These are phyloP conservation scores for Lepiota venenata DNA, from an alignment of 768 basidiomycete species.

Conservation along the genomic window DNA sequence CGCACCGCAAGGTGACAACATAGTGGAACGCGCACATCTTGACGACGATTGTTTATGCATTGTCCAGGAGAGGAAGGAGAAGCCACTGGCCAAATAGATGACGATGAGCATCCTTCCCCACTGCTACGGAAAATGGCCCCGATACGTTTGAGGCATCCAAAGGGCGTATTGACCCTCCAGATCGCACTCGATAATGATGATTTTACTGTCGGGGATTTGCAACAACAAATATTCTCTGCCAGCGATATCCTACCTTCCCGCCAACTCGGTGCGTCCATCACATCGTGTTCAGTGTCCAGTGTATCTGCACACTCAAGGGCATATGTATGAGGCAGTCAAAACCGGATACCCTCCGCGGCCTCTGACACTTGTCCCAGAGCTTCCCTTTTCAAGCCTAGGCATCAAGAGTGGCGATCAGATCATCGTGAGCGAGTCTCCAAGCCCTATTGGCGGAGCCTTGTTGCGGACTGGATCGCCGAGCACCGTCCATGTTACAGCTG, in stretches of 20 bases:
- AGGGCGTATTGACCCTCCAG: conserved; percentile 77
- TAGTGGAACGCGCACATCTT: no score
- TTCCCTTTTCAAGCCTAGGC: conserved; percentile 74
- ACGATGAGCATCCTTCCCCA: neutral
- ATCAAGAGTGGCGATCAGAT: conserved; percentile 81
- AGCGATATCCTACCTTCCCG: conserved; percentile 72
- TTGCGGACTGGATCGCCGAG: conserved; percentile 13
- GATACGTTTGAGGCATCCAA: conserved; percentile 80
- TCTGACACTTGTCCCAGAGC: conserved; percentile 68
- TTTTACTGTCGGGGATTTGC: conserved; percentile 71
- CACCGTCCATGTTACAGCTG: neutral
- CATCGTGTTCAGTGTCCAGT: conserved; percentile 1
- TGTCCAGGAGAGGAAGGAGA: neutral
- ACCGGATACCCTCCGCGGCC: conserved; percentile 81
- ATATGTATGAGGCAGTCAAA: conserved; percentile 47
- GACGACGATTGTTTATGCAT: neutral
- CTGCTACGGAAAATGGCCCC: conserved; percentile 48
- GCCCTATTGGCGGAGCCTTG: neutral
- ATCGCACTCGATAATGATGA: conserved; percentile 49
- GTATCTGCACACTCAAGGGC: neutral
- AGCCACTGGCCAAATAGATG: conserved; percentile 1
- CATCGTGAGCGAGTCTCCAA: conserved; percentile 47
- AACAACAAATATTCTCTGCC: conserved; percentile 60
- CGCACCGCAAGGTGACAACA: no score
- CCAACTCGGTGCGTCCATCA: conserved; percentile 67